phyloP scores from a whole-genome alignment of 345 rosid species.

The Citrus sinensis region DVS_A1.0 CM039162.1:16281001-16281500 shows the following conservation, averaged over 20 bases:
- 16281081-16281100: constrained; percentile 53
- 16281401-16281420: background rate
- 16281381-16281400: background rate
- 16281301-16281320: background rate
- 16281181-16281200: background rate
- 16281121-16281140: background rate
- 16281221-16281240: background rate
- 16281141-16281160: background rate
- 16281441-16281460: background rate
- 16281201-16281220: background rate
- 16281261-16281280: background rate
- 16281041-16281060: constrained; percentile 61
- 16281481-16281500: background rate
- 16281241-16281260: too few relatives aligned
- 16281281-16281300: background rate
- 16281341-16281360: background rate
- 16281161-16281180: background rate
- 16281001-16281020: constrained; percentile 83
- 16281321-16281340: background rate
- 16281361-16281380: background rate
- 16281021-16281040: constrained; percentile 79
- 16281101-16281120: constrained; percentile 67
- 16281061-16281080: constrained; percentile 62
- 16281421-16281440: too few relatives aligned
- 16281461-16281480: background rate